Conservation (phyloP, 768 basidiomycete species). For the Auriculariales sp. region DNA sequence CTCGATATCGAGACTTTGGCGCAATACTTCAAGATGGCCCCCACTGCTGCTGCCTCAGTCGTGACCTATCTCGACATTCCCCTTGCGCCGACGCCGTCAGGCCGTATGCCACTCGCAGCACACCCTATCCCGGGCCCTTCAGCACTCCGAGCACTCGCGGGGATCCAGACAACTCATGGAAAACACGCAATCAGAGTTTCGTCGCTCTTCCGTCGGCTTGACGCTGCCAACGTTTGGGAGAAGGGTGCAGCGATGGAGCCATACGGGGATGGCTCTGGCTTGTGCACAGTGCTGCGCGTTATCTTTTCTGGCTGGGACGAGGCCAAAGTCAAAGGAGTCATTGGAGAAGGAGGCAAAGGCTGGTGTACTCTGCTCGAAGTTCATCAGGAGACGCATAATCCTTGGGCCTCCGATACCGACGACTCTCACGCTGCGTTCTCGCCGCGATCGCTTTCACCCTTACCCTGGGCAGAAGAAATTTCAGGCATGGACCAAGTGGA, state of each 20-base stretch:
- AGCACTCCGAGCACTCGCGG: constrained; percentile 29
- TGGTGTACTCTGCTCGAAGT: constrained; percentile 66
- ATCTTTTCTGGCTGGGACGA: constrained; percentile 64
- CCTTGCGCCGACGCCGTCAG: constrained; percentile 58
- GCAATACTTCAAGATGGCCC: constrained; percentile 40
- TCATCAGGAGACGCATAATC: background rate
- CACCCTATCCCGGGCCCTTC: constrained; percentile 12
- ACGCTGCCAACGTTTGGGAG: constrained; percentile 54
- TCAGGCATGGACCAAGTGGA: background rate
- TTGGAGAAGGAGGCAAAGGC: constrained; percentile 56
- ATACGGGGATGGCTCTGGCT: constrained; percentile 39
- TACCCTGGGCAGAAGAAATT: background rate
- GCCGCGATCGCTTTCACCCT: background rate
- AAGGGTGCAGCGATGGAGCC: constrained; percentile 45
- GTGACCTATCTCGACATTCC: constrained; percentile 62
- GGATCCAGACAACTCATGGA: constrained; percentile 36
- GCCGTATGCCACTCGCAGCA: constrained; percentile 40
- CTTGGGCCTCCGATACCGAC: background rate
- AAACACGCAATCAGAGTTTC: constrained; percentile 50
- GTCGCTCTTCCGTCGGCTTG: constrained; percentile 55
- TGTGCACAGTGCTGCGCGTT: constrained; percentile 52
- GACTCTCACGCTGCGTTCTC: too few relatives aligned
- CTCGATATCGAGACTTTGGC: constrained; percentile 22
- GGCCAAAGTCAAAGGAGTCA: constrained; percentile 43
- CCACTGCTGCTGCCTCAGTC: constrained; percentile 21